Evolutionary conservation across 2,329 filamentous ascomycete species (phyloP).

Genomic region (Trichoderma guizhouense): DNA sequence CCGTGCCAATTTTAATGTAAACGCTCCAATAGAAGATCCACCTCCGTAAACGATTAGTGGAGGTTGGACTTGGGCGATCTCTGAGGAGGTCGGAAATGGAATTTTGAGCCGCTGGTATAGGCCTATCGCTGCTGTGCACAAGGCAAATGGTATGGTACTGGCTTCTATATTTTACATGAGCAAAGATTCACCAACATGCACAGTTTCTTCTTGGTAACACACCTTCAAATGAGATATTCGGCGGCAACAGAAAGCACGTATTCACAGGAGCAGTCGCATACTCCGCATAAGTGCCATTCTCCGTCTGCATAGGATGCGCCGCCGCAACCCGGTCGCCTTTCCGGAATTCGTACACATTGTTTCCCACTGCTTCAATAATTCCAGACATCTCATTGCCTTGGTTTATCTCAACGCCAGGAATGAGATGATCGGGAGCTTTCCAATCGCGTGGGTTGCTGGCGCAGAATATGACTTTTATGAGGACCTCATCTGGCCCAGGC

Average conservation of each 20-base stretch:
- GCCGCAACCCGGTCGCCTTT: background rate
- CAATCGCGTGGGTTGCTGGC: background rate
- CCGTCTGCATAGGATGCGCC: background rate
- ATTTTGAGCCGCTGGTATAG: background rate
- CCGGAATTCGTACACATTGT: background rate
- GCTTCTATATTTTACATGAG: background rate
- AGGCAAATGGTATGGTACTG: background rate
- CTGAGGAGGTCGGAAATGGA: background rate
- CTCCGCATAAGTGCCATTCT: background rate
- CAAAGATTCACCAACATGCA: background rate
- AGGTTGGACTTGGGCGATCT: background rate
- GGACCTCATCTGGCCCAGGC: background rate
- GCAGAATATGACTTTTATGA: background rate
- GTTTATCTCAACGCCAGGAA: background rate
- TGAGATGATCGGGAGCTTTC: background rate
- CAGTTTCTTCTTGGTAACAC: background rate
- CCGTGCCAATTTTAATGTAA: background rate
- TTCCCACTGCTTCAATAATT: background rate
- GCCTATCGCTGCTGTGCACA: background rate
- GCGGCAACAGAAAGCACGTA: background rate
- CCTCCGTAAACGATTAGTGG: background rate
- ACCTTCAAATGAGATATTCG: background rate
- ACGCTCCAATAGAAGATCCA: background rate
- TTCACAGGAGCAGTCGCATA: background rate
- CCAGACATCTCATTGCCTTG: background rate